These are phyloP conservation scores for Obba rivulosa DNA, from an alignment of 768 basidiomycete species.

Conservation along the genomic window DNA sequence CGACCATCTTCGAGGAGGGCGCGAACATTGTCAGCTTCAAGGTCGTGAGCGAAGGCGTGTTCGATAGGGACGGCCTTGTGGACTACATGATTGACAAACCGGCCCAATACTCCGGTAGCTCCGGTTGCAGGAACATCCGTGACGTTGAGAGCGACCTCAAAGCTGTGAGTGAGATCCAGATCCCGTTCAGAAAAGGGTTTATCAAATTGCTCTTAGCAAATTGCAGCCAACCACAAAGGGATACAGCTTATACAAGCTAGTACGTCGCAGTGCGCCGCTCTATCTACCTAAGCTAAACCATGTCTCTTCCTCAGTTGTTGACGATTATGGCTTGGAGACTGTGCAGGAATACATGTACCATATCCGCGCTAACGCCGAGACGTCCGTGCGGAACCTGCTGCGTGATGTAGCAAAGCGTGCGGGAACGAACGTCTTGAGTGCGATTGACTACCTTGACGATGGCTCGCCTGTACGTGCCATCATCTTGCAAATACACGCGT, in stretches of 20 bases:
- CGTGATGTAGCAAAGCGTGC: slow-evolving; percentile 65
- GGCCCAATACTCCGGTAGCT: slow-evolving; percentile 75
- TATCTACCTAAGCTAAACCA: not conserved
- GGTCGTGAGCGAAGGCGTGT: slow-evolving; percentile 77
- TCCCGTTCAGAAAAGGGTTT: not conserved
- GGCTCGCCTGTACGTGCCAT: slow-evolving; percentile 62
- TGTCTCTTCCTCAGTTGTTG: slow-evolving; percentile 50
- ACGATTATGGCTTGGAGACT: slow-evolving; percentile 78
- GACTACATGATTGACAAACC: slow-evolving; percentile 83
- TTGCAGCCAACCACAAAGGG: slow-evolving; percentile 91
- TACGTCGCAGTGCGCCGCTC: slow-evolving; percentile 26
- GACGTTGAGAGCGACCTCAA: slow-evolving; percentile 92
- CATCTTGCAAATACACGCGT: not conserved
- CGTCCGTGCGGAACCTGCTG: slow-evolving; percentile 78
- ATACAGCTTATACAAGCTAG: slow-evolving; percentile 78
- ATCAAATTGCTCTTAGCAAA: slow-evolving; percentile 56
- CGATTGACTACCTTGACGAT: slow-evolving; percentile 84
- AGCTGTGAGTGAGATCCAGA: slow-evolving; percentile 50
- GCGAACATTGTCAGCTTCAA: slow-evolving; percentile 90
- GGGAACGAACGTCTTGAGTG: slow-evolving; percentile 58
- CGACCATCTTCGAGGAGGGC: slow-evolving; percentile 90
- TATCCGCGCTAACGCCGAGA: slow-evolving; percentile 86
- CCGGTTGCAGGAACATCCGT: slow-evolving; percentile 79
- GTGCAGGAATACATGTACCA: slow-evolving; percentile 94
- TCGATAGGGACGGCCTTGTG: slow-evolving; percentile 68